A percentile compares a stretch with the other conserved stretches of the same genome.
Evolutionary conservation across 805 yeast species (phyloP).

Genomic region (Ogataea paradorogensis): DNA sequence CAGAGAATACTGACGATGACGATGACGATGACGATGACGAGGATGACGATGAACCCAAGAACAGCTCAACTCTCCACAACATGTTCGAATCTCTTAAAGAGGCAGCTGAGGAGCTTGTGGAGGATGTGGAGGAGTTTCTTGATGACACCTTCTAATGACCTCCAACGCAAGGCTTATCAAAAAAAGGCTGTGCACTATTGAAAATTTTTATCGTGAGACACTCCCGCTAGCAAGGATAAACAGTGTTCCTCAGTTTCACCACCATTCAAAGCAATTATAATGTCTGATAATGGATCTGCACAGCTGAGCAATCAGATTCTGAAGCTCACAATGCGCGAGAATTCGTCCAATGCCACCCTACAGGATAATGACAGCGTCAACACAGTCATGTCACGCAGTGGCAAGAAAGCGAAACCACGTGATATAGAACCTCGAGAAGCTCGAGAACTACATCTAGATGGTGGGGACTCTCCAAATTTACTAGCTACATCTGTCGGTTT

Average conservation of each 20-base stretch:
- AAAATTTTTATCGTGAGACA: conserved; percentile 7
- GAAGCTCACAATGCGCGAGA: conserved; percentile 3
- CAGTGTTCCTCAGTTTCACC: background rate
- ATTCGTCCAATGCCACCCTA: conserved; percentile 1
- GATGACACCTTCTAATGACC: conserved; percentile 6
- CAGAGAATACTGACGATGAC: conserved; percentile 20
- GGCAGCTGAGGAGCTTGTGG: conserved; percentile 26
- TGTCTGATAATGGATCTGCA: conserved; percentile 1
- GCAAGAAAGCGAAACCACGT: conserved; percentile 8
- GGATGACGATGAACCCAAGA: conserved; percentile 18
- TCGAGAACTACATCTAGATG: conserved; percentile 1
- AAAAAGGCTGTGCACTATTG: conserved; percentile 4
- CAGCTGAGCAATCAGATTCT: conserved; percentile 1
- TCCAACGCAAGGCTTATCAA: background rate
- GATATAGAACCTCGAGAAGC: conserved; percentile 9
- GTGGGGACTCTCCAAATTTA: conserved; percentile 31
- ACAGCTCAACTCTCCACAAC: conserved; percentile 13
- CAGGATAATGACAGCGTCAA: conserved; percentile 15
- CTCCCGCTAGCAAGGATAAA: conserved; percentile 4
- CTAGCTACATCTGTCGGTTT: conserved; percentile 36
- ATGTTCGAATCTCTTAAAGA: conserved; percentile 21
- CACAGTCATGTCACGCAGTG: conserved; percentile 11
- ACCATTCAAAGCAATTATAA: background rate
- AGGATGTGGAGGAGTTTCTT: conserved; percentile 26
- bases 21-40: conserved; percentile 20